phyloP scores from a whole-genome alignment of 2,329 filamentous ascomycete species.

The Sodiomyces alkalinus region DNA sequence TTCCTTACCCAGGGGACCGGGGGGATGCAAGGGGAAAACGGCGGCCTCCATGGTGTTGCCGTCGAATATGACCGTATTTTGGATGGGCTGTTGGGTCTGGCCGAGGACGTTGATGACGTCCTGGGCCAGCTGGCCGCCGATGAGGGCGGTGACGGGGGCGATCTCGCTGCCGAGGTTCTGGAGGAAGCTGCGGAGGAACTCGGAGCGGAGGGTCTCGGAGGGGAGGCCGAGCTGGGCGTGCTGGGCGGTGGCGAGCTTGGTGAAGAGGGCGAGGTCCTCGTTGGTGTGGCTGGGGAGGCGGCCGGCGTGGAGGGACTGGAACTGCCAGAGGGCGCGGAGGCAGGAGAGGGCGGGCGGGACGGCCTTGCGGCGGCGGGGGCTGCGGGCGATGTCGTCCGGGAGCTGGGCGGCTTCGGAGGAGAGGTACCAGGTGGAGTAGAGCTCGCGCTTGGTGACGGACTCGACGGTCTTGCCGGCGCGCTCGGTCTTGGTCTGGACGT shows the following conservation, averaged over 20 bases:
- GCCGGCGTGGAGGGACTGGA: slow-evolving; percentile 43
- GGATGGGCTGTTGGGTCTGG: slow-evolving; percentile 81
- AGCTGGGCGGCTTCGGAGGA: slow-evolving; percentile 64
- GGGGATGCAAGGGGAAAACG: slow-evolving; percentile 70
- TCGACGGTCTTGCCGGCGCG: slow-evolving; percentile 62
- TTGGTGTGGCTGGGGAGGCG: slow-evolving; percentile 38
- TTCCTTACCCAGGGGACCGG: slow-evolving; percentile 34
- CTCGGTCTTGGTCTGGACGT: slow-evolving; percentile 55
- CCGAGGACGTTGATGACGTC: slow-evolving; percentile 96
- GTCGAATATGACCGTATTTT: slow-evolving; percentile 89
- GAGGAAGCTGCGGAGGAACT: slow-evolving; percentile 70
- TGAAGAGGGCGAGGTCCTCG: slow-evolving; percentile 62
- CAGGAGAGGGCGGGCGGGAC: slow-evolving; percentile 80
- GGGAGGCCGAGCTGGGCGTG: slow-evolving; percentile 62
- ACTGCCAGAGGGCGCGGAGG: slow-evolving; percentile 81
- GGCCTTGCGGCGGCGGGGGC: slow-evolving; percentile 52
- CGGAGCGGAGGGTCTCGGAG: slow-evolving; percentile 47
- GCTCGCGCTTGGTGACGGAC: slow-evolving; percentile 79
- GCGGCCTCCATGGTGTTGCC: slow-evolving; percentile 64
- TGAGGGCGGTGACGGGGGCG: slow-evolving; percentile 71
- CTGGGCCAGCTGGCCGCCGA: slow-evolving; percentile 83
- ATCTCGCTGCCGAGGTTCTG: slow-evolving; percentile 77
- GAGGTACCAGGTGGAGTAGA: slow-evolving; percentile 79
- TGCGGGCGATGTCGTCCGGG: slow-evolving; percentile 47
- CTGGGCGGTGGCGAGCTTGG: slow-evolving; percentile 59